phyloP scores from a whole-genome alignment of 495 filamentous ascomycete species.

The Trichoderma reesei region DNA sequence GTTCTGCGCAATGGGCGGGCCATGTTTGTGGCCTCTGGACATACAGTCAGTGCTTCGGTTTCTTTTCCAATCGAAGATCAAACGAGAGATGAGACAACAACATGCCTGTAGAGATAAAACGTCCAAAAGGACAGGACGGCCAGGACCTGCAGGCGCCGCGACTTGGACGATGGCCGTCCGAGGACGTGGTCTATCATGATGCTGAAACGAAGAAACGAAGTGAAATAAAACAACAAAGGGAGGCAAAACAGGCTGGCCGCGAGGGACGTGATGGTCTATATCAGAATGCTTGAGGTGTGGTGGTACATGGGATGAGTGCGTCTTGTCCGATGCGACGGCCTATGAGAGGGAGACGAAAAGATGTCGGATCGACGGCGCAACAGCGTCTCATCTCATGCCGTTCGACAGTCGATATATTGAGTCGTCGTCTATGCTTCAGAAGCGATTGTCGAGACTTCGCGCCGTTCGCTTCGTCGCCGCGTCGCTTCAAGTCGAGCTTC shows the following conservation, averaged over 20 bases:
- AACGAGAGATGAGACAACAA: neutral
- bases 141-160: constrained; percentile 87
- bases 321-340: neutral
- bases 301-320: neutral
- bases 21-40: constrained; percentile 71
- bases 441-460: too few relatives aligned
- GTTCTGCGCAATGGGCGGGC: constrained; percentile 54
- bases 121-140: constrained; percentile 89
- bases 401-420: neutral
- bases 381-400: neutral
- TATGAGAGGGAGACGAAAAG: too few relatives aligned
- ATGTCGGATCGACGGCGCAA: neutral
- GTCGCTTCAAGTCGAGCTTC: too few relatives aligned
- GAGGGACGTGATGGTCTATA: neutral
- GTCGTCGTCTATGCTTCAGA: too few relatives aligned
- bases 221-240: neutral
- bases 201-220: neutral
- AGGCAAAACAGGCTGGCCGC: neutral
- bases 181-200: constrained; percentile 72
- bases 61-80: neutral
- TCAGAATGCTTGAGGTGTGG: neutral
- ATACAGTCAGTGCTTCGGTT: neutral
- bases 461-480: too few relatives aligned
- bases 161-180: constrained; percentile 79
- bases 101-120: constrained; percentile 64